Evolutionary conservation across 768 basidiomycete species (phyloP).

Genomic region (Podaxis sp.): DNA sequence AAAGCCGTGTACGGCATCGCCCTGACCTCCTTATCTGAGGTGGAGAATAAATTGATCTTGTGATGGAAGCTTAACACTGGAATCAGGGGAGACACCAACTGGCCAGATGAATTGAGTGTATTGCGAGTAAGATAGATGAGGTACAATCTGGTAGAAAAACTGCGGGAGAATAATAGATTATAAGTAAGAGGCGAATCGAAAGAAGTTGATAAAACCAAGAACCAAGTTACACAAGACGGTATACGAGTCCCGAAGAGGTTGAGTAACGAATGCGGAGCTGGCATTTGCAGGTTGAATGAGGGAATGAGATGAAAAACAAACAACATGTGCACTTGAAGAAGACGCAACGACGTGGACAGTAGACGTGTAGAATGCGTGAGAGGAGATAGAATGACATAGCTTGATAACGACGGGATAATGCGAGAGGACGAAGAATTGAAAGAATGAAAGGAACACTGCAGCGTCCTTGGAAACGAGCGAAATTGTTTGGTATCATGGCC

Average conservation of each 20-base stretch:
- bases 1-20: neutral
- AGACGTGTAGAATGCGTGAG: slow-evolving; percentile 8
- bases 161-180: slow-evolving; percentile 1
- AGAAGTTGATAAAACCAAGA: neutral
- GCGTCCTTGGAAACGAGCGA: neutral
- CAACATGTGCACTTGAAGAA: slow-evolving; percentile 17
- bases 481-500: neutral
- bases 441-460: neutral
- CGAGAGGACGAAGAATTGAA: neutral
- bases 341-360: slow-evolving; percentile 5
- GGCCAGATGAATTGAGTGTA: neutral
- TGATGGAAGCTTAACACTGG: neutral
- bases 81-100: neutral
- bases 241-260: slow-evolving; percentile 3
- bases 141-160: neutral
- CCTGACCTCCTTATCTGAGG: neutral
- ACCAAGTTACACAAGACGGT: slow-evolving; percentile 6
- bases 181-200: slow-evolving; percentile 6
- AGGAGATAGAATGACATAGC: neutral
- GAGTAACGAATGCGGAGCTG: slow-evolving; percentile 3
- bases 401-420: slow-evolving; percentile 4
- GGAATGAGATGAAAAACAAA: neutral
- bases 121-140: neutral
- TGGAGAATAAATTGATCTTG: neutral
- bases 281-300: slow-evolving; percentile 4